Evolutionary conservation across 1,284 basidiomycete species (phyloP).

Genomic region (Chiua sp.): DNA sequence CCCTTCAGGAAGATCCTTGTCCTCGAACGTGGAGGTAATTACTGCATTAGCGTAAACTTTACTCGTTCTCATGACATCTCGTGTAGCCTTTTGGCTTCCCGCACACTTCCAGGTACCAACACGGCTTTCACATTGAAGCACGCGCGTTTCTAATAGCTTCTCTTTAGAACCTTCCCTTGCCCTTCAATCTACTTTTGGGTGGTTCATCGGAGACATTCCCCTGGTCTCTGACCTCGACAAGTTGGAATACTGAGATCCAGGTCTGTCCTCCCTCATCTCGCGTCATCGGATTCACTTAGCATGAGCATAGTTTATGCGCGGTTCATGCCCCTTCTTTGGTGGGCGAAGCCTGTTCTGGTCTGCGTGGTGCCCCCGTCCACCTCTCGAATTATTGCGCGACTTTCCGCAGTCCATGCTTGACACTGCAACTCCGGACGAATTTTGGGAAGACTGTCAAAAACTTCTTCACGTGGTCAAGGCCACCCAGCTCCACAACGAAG

Average conservation of each 20-base stretch:
- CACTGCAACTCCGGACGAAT: neutral
- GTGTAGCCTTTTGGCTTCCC: slow-evolving; percentile 11
- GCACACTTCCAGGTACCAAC: slow-evolving; percentile 12
- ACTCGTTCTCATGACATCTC: neutral
- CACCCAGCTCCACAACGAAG: neutral
- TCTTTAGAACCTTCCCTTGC: slow-evolving; percentile 10
- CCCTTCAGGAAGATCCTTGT: slow-evolving; percentile 26
- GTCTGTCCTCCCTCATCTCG: no score
- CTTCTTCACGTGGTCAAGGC: slow-evolving; percentile 10
- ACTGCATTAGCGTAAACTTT: no score
- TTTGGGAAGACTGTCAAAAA: slow-evolving; percentile 2
- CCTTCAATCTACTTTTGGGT: slow-evolving; percentile 12
- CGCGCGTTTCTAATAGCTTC: neutral
- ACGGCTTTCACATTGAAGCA: neutral
- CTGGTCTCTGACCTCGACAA: slow-evolving; percentile 6
- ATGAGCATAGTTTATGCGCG: slow-evolving; percentile 9
- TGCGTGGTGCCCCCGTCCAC: slow-evolving; percentile 10
- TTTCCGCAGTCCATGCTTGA: slow-evolving; percentile 7
- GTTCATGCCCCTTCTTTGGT: slow-evolving; percentile 13
- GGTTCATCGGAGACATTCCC: slow-evolving; percentile 10
- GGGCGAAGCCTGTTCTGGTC: slow-evolving; percentile 13
- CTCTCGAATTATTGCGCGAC: slow-evolving; percentile 5
- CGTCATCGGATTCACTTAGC: no score
- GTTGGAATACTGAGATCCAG: slow-evolving; percentile 11
- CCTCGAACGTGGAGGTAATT: slow-evolving; percentile 13